Evolutionary conservation across 164 flowering plant genomes (phyloP).

Genomic region (Liquidambar formosana): DNA sequence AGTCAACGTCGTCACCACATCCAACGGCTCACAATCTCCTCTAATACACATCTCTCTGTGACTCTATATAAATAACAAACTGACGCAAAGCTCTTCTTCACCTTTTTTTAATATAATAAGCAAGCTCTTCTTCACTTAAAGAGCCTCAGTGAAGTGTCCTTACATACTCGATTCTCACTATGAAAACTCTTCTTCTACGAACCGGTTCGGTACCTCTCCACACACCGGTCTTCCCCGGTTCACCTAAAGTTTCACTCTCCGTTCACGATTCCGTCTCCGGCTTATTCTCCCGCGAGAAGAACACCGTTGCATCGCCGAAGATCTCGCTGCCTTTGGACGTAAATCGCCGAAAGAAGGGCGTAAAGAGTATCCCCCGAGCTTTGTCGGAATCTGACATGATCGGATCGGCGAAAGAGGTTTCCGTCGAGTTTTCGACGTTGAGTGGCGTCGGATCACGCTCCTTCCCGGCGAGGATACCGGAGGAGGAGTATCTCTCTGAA

Average conservation of each 20-base stretch:
- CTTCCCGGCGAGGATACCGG: conserved; percentile 40
- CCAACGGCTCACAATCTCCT: conserved; percentile 20
- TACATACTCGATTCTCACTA: conserved; percentile 6
- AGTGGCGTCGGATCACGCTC: conserved; percentile 25
- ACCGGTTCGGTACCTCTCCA: conserved; percentile 43
- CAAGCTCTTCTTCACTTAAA: no score
- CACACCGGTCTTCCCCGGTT: conserved; percentile 13
- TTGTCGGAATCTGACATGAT: conserved; percentile 41
- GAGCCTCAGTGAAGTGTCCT: no score
- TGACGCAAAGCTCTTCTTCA: no score
- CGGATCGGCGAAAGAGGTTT: conserved; percentile 11
- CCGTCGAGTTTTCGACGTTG: conserved; percentile 4
- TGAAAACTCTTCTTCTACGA: conserved; percentile 50
- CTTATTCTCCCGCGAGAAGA: conserved; percentile 26
- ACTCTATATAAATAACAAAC: no score
- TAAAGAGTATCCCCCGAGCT: conserved; percentile 32
- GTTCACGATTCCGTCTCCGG: conserved; percentile 25
- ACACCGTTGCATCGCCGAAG: conserved; percentile 21
- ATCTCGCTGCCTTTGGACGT: conserved; percentile 30
- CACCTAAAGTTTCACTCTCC: conserved; percentile 22
- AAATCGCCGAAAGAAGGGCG: conserved; percentile 5
- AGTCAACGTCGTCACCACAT: conserved; percentile 22
- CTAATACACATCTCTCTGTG: no score
- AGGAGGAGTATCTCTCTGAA: conserved; percentile 26
- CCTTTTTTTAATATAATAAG: no score